Evolutionary conservation across 768 basidiomycete genomes (phyloP).

Genomic region (Suillus occidentalis): DNA sequence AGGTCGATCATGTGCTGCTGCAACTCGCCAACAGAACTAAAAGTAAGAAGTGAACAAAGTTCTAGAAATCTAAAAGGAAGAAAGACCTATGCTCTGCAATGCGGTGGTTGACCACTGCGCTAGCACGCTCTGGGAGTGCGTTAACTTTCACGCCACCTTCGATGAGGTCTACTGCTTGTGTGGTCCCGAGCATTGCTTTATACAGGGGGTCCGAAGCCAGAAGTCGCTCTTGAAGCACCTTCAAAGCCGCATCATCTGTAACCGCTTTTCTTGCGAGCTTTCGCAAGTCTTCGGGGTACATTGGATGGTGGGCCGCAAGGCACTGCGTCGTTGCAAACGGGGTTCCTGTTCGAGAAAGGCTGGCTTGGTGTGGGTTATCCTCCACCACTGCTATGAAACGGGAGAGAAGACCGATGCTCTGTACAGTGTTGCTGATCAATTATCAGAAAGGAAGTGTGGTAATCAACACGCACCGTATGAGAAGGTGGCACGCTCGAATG

Average conservation of each 20-base stretch:
- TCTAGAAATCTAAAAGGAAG: background rate
- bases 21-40: conserved; percentile 20
- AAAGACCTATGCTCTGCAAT: conserved; percentile 60
- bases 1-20: conserved; percentile 22
- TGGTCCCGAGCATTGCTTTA: conserved; percentile 56
- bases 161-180: conserved; percentile 72
- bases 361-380: conserved; percentile 49
- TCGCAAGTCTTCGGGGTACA: conserved; percentile 47
- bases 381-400: conserved; percentile 65
- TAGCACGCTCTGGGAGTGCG: conserved; percentile 70
- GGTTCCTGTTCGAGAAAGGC: conserved; percentile 39
- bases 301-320: conserved; percentile 55
- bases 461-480: conserved; percentile 56
- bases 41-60: background rate
- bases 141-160: conserved; percentile 68
- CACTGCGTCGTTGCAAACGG: conserved; percentile 47
- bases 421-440: background rate
- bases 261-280: conserved; percentile 44
- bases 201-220: conserved; percentile 26
- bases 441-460: background rate
- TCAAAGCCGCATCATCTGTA: conserved; percentile 49
- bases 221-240: conserved; percentile 41
- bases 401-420: conserved; percentile 79
- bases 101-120: conserved; percentile 67
- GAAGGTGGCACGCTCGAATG: conserved; percentile 79